phyloP scores from a whole-genome alignment of 1,284 basidiomycete genomes.

The Cryptococcus sp. region DNA sequence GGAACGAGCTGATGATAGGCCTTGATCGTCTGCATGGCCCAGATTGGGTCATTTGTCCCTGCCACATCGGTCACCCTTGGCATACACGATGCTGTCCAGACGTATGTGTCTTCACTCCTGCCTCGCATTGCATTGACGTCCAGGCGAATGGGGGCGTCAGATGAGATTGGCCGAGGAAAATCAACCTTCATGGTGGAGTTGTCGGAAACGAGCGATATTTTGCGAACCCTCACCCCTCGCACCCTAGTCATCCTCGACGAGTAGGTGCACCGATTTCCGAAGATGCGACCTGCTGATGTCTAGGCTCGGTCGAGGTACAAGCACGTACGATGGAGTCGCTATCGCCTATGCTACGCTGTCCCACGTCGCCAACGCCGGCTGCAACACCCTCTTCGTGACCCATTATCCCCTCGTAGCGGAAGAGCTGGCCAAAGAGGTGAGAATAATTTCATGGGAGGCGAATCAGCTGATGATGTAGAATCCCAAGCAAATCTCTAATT shows the following conservation, averaged over 20 bases:
- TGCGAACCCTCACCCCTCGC: constrained; percentile 62
- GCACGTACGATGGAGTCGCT: constrained; percentile 45
- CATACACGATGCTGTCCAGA: constrained; percentile 76
- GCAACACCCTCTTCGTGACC: constrained; percentile 88
- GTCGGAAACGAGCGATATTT: constrained; percentile 84
- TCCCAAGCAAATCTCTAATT: constrained; percentile 54
- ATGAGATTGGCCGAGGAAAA: constrained; percentile 74
- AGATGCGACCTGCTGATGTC: not conserved
- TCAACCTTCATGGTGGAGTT: constrained; percentile 97
- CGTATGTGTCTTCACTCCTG: constrained; percentile 58
- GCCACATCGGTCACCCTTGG: constrained; percentile 66
- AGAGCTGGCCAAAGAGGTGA: constrained; percentile 55
- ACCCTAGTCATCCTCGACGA: constrained; percentile 80
- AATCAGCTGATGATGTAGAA: constrained; percentile 14
- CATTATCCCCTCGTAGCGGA: constrained; percentile 65
- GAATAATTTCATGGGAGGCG: constrained; percentile 51
- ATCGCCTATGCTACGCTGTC: constrained; percentile 62
- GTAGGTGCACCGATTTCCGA: constrained; percentile 20
- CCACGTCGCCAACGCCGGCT: constrained; percentile 60
- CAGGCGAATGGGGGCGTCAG: constrained; percentile 57
- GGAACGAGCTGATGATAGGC: constrained; percentile 17
- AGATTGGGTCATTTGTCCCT: constrained; percentile 57
- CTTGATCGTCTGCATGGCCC: constrained; percentile 48
- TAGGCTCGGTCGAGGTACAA: constrained; percentile 43
- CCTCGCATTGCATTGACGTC: constrained; percentile 3